These are phyloP conservation scores for Scenedesmus sp. DNA, from an alignment of 163 green algal genomes.

Conservation along the genomic window DNA sequence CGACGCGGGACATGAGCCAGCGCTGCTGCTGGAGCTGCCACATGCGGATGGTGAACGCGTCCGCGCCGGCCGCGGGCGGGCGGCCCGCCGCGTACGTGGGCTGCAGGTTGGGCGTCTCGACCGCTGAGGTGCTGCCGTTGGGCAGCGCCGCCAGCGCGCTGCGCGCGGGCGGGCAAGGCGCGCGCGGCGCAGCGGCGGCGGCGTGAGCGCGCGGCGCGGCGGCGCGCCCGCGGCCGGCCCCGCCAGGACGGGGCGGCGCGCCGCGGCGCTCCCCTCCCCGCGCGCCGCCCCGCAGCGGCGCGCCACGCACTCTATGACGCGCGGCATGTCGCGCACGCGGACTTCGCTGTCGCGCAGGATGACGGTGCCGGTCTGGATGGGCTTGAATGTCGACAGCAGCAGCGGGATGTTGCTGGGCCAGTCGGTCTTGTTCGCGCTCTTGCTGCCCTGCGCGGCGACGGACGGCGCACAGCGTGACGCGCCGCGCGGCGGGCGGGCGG, in stretches of 20 bases:
- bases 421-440: slow-evolving; percentile 31
- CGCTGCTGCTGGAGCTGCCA: slow-evolving; percentile 35
- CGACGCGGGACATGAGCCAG: neutral
- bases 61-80: neutral
- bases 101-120: slow-evolving; percentile 35
- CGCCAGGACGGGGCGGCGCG: too few species aligned
- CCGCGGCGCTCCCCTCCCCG: too few species aligned
- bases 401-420: slow-evolving; percentile 38
- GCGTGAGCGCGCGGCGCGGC: too few species aligned
- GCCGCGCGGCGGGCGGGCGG: neutral
- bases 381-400: slow-evolving; percentile 41
- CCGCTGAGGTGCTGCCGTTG: neutral
- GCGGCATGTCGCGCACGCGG: slow-evolving; percentile 7
- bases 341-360: slow-evolving; percentile 10
- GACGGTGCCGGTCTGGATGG: slow-evolving; percentile 6
- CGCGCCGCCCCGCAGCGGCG: too few species aligned
- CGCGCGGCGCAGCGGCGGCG: too few species aligned
- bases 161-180: neutral
- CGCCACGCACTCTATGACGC: slow-evolving; percentile 7
- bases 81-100: slow-evolving; percentile 1
- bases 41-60: neutral
- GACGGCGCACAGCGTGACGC: neutral
- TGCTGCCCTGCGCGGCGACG: slow-evolving; percentile 6
- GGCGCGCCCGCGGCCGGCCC: too few species aligned
- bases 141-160: slow-evolving; percentile 24